These are phyloP conservation scores for Triglochin maritima DNA, from an alignment of 106 monocot genomes.

Conservation along the genomic window DNA sequence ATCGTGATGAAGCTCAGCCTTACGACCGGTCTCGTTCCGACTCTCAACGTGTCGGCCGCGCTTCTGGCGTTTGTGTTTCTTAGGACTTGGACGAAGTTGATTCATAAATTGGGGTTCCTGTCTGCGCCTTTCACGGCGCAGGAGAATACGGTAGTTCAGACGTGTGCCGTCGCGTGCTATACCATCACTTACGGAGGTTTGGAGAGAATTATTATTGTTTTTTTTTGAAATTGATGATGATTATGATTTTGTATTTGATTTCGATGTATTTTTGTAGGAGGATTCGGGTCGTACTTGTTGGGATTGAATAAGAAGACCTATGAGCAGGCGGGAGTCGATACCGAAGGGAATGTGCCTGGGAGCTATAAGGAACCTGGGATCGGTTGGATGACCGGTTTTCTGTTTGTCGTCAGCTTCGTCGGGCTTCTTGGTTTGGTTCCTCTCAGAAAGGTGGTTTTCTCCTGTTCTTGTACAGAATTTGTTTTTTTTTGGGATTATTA, in stretches of 20 bases:
- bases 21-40: conserved; percentile 21
- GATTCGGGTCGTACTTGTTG: conserved; percentile 87
- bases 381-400: conserved; percentile 93
- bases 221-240: background rate
- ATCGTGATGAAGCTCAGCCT: conserved; percentile 33
- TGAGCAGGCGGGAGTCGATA: conserved; percentile 74
- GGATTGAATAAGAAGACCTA: conserved; percentile 85
- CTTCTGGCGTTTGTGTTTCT: conserved; percentile 25
- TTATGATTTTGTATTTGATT: background rate
- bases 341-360: conserved; percentile 76
- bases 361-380: conserved; percentile 92
- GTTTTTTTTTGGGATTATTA: background rate
- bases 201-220: background rate
- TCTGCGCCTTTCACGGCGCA: conserved; percentile 62
- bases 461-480: background rate
- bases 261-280: conserved; percentile 34
- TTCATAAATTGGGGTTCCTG: conserved; percentile 13
- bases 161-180: conserved; percentile 92
- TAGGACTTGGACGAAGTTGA: conserved; percentile 17
- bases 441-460: conserved; percentile 71
- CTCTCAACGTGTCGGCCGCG: conserved; percentile 26
- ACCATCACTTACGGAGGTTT: conserved; percentile 44
- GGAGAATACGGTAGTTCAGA: conserved; percentile 97
- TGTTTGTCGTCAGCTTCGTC: conserved; percentile 73
- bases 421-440: conserved; percentile 81